Evolutionary conservation across 805 yeast genomes (phyloP), one percentile per base, ranked within the genome.

Genomic region (Candida nanaspora): DNA sequence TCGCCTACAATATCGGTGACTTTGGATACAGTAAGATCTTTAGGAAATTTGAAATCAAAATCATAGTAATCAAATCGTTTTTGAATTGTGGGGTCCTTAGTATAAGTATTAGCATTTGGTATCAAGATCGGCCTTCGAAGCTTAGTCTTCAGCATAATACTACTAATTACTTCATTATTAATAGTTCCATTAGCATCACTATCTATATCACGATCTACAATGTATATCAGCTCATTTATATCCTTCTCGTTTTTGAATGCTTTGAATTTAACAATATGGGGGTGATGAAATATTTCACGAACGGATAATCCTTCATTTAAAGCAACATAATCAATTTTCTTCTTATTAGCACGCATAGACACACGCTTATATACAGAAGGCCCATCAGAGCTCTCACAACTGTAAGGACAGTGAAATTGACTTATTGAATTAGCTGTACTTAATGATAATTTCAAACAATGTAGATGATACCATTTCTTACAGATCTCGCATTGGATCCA

Each of bases 271-370:
- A 37, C 61, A 39, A 56, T 75, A 63, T 76, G 80, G 2, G 78
- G 80, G 53, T 85, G 95, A 9, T 74, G 71, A 49, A 76, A 76
- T 26, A 63, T 56, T 32, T 71, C 66, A 45, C 63, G 65, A 57
- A 57, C 69, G 66, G 66, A 56, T 29, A 78, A 82, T 5, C 95
- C 95, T 41, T 80, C 82, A 55, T 87, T 76, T 49, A 87, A 64
- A 0, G 95, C 93, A 9, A 76, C 79, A 53, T 87, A 87, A 55
- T 87, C 95, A 35, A 88, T 72, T 39, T 69, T 68, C n/a, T 66
- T 61, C 33, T 66, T 63, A 32, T 52, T 48, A 14, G 70, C 62
- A 19, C 96, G 63, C 33, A 70, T 65, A 42, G 86, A 79, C 30
- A 67, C 67, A 31, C 89, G 62, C 41, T 68, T 72, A 39, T 56